Evolutionary conservation across 2,329 filamentous ascomycete genomes (phyloP).

Genomic region (Aspergillus tubingensis): DNA sequence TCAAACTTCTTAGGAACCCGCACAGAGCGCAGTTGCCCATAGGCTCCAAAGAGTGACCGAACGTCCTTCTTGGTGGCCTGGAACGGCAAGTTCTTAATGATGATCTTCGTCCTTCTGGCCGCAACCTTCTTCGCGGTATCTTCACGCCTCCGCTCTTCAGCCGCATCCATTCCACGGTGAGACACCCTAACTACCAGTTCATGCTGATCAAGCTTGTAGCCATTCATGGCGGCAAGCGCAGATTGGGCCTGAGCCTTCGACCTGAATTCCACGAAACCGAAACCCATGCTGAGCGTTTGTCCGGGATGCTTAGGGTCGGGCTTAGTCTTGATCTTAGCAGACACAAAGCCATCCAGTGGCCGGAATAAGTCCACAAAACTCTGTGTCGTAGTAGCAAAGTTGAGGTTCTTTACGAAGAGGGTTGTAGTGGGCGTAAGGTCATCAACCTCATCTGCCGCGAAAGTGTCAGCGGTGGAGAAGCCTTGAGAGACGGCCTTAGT

Average conservation of each 20-base stretch:
- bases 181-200: constrained; percentile 82
- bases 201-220: constrained; percentile 82
- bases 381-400: constrained; percentile 81
- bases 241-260: constrained; percentile 75
- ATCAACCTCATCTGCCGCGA: constrained; percentile 43
- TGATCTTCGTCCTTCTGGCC: constrained; percentile 80
- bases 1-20: constrained; percentile 96
- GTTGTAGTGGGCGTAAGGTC: constrained; percentile 66
- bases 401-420: constrained; percentile 90
- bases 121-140: constrained; percentile 80
- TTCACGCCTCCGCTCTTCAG: constrained; percentile 79
- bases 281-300: constrained; percentile 92
- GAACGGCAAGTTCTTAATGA: constrained; percentile 98
- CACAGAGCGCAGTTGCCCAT: constrained; percentile 89
- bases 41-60: constrained; percentile 78
- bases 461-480: constrained; percentile 46
- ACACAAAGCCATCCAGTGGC: constrained; percentile 82
- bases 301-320: constrained; percentile 86
- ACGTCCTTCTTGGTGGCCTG: constrained; percentile 93
- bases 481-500: constrained; percentile 40
- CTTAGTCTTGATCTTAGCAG: constrained; percentile 89
- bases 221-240: constrained; percentile 83
- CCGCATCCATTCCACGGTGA: constrained; percentile 83
- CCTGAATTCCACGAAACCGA: constrained; percentile 89
- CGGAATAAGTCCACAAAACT: constrained; percentile 76